Percentiles rank a stretch among this genome's conserved stretches.
These are phyloP conservation scores for Aureobasidium vineae DNA, from an alignment of 2,329 filamentous ascomycete species.

Conservation along the genomic window DNA sequence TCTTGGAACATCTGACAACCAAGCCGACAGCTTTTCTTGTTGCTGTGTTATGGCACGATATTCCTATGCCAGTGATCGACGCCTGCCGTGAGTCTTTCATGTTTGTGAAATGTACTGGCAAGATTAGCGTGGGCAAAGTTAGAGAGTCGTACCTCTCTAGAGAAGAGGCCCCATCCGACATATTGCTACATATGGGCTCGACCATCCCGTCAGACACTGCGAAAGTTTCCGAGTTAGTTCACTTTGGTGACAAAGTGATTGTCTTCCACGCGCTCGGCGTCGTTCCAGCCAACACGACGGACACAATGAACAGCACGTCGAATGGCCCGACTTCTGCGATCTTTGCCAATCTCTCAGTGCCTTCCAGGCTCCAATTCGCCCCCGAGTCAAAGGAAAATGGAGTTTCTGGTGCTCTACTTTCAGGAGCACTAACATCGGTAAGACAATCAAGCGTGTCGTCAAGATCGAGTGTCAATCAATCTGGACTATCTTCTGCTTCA, in stretches of 20 bases:
- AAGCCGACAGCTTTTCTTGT: constrained; percentile 38
- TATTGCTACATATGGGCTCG: background rate
- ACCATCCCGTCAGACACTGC: background rate
- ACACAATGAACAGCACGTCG: background rate
- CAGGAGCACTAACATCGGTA: background rate
- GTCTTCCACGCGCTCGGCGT: background rate
- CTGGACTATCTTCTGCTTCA: background rate
- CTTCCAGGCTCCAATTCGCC: background rate
- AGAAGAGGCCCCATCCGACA: background rate
- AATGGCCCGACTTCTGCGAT: background rate
- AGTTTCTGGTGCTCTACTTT: background rate
- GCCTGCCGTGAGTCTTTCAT: constrained; percentile 36
- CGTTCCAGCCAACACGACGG: background rate
- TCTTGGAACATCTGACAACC: constrained; percentile 11
- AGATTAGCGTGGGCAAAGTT: constrained; percentile 31
- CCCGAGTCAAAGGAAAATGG: background rate
- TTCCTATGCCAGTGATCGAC: constrained; percentile 29
- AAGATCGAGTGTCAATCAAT: background rate
- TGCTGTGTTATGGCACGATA: constrained; percentile 36
- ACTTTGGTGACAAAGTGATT: constrained; percentile 10
- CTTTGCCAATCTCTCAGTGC: background rate
- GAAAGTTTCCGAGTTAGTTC: background rate
- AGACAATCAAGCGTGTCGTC: background rate
- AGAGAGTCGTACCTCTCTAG: constrained; percentile 32
- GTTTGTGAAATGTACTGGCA: constrained; percentile 42